phyloP scores from a whole-genome alignment of 345 rosid genomes.

The Euphorbia tirucalli region DNA sequence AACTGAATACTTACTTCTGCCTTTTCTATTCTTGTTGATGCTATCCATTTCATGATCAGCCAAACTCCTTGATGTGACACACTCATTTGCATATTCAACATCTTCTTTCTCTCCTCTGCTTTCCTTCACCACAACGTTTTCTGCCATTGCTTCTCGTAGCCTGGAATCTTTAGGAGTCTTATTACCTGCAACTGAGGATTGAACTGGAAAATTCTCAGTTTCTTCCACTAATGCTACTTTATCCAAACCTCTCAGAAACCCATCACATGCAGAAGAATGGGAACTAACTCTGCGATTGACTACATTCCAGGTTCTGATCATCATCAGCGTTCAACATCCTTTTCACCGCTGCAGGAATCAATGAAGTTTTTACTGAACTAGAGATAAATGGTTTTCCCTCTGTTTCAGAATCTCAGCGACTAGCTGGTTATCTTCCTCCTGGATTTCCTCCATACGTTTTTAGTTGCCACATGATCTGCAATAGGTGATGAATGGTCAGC shows the following conservation, averaged over 20 bases:
- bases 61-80: not conserved
- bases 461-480: too few relatives aligned
- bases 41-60: conserved; percentile 11
- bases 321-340: too few relatives aligned
- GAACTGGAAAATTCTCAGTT: not conserved
- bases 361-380: too few relatives aligned
- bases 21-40: not conserved
- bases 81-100: conserved; percentile 5
- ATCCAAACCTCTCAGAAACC: too few relatives aligned
- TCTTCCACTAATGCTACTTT: too few relatives aligned
- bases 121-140: not conserved
- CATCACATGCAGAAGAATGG: too few relatives aligned
- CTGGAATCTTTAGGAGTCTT: not conserved
- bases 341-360: not conserved
- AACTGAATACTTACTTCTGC: not conserved
- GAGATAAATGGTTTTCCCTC: not conserved
- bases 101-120: not conserved
- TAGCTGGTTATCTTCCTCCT: not conserved
- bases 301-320: too few relatives aligned
- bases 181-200: conserved; percentile 4
- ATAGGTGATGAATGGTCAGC: too few relatives aligned
- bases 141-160: not conserved
- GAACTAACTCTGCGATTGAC: too few relatives aligned
- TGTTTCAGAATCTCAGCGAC: not conserved
- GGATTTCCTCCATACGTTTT: too few relatives aligned